phyloP scores from a whole-genome alignment of 352 stramenopile genomes.

The Phytophthora aleatoria region DNA sequence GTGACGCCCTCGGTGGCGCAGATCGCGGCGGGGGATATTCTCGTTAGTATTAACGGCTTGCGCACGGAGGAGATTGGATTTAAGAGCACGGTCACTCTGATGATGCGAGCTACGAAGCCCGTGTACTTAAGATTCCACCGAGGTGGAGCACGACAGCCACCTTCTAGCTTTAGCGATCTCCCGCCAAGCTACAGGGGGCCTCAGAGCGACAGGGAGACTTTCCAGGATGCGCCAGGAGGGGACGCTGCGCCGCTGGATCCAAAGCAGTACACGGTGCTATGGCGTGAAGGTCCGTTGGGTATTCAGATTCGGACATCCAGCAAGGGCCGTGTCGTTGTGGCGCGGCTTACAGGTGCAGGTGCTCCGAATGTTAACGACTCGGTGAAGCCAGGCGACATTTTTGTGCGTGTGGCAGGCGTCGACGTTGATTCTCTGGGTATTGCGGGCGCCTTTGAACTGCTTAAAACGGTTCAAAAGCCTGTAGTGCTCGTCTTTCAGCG shows the following conservation, averaged over 20 bases:
- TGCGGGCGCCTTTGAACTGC: conserved; percentile 72
- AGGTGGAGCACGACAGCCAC: conserved; percentile 31
- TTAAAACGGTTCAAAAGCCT: conserved; percentile 81
- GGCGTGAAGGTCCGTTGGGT: conserved; percentile 73
- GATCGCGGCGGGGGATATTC: conserved; percentile 67
- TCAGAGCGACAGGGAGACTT: conserved; percentile 10
- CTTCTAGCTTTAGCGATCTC: conserved; percentile 24
- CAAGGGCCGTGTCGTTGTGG: conserved; percentile 70
- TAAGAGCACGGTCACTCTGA: conserved; percentile 72
- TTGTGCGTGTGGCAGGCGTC: conserved; percentile 73
- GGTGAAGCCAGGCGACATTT: conserved; percentile 72
- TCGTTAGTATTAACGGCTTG: conserved; percentile 77
- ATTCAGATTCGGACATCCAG: conserved; percentile 82
- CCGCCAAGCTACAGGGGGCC: conserved; percentile 21
- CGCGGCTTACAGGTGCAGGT: conserved; percentile 71
- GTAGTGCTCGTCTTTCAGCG: conserved; percentile 80
- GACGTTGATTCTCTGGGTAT: conserved; percentile 77
- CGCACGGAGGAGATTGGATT: conserved; percentile 81
- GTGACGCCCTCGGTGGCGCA: conserved; percentile 70
- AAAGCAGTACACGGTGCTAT: conserved; percentile 77
- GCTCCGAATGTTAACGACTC: conserved; percentile 52
- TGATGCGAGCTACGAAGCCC: conserved; percentile 77
- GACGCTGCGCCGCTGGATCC: conserved; percentile 31
- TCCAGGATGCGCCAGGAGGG: conserved; percentile 3
- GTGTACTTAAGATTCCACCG: conserved; percentile 76